Evolutionary conservation across 1,284 basidiomycete genomes (phyloP), one percentile per base, ranked within the genome.

Genomic region (Ceratobasidium sp.): DNA sequence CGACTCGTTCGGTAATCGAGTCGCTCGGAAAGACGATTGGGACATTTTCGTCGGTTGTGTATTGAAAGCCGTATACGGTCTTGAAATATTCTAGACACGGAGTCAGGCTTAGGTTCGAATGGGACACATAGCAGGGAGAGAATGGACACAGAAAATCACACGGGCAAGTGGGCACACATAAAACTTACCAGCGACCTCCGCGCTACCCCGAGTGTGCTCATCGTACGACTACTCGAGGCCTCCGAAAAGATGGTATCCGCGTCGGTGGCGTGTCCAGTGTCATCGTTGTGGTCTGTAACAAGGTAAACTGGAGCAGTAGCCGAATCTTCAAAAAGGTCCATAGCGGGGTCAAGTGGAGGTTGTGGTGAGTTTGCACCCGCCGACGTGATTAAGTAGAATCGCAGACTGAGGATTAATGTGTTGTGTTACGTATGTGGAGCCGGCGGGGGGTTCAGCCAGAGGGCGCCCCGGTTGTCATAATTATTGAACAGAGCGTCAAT

Each of bases 21-120:
- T 67, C 49, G 2, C 50, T 52, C 0, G 62, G 62, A 17, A 52
- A 67, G 13, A 49, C 25, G n/a, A 67, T 32, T 27, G 62, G 62
- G 15, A 67, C 25, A 38, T 67, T 54, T 22, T 67, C 62, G 29
- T 67, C 50, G 13, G 49, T 27, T 17, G 29, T 15, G 38, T 53
- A 67, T 2, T 49, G 43, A 15, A 43, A 67, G 3, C 62, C 62
- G 22, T 54, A 32, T 1, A 67, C 42, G 2, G 35, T 53, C 12
- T 42, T 34, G 22, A 67, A 67, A 20, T 53, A 67, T 22, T 45
- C 62, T 67, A 31, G 8, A 43, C 8, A 43, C 22, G 27, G 2
- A 32, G 22, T 47, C 10, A n/a, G n/a, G n/a, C 10, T 40, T 40
- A 40, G 38, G 10, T 40, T 40, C 8, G 17, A 40, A 40, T 17